Conservation (phyloP, 179 eudicot species). For the Pouteria campechiana region DNA sequence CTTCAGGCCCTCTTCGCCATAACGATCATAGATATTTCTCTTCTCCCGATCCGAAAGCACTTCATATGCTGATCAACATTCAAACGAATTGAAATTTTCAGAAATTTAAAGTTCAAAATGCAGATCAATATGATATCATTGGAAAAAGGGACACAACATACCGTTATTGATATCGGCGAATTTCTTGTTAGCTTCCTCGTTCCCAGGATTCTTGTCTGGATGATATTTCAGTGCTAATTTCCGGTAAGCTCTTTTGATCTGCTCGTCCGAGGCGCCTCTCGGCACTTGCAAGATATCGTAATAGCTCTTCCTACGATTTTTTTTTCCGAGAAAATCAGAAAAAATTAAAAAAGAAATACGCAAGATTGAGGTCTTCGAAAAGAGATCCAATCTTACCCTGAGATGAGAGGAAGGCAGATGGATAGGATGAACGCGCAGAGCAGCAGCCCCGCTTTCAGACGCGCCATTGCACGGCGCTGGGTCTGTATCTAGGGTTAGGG, state of each 20-base stretch:
- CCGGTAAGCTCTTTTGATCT: conserved; percentile 89
- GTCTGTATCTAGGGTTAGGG: no score
- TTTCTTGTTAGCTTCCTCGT: conserved; percentile 86
- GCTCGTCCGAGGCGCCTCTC: conserved; percentile 80
- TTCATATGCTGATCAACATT: conserved; percentile 70
- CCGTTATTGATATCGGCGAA: conserved; percentile 92
- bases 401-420: no score
- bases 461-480: no score
- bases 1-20: conserved; percentile 95
- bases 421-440: no score
- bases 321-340: no score
- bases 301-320: conserved; percentile 63
- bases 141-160: conserved; percentile 4
- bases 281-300: conserved; percentile 77
- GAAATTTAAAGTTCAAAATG: not conserved
- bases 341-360: no score
- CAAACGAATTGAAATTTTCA: not conserved
- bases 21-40: conserved; percentile 78
- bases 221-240: conserved; percentile 94
- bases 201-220: conserved; percentile 96
- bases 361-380: no score
- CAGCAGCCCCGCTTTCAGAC: no score
- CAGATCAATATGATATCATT: not conserved
- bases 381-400: no score
- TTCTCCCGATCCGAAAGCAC: conserved; percentile 89